Evolutionary conservation across 2,329 filamentous ascomycete species (phyloP), one percentile per base, ranked within the genome.

Genomic region (Sporothrix curviconia): DNA sequence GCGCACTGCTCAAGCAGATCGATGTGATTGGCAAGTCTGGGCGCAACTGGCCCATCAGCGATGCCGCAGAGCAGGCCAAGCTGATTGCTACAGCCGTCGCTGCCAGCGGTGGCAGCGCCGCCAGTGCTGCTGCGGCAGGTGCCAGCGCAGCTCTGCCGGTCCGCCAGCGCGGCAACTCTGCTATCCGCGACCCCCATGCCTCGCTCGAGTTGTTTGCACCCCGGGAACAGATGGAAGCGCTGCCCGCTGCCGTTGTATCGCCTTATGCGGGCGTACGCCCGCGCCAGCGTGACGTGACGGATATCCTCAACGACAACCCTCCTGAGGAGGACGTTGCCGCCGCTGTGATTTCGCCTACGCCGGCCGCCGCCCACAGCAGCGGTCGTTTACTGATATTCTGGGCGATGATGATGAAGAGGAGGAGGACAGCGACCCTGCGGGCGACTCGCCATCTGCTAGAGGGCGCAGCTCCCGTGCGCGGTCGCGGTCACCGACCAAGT

Each of bases 31-130:
- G 94, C 66, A 87, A 86, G 69, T 86, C 87, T 55, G 90, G 89
- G 57, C 89, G 87, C 70, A 95, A 94, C 74, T 99, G 94, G 94
- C 94, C 94, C 56, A 95, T 99, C 68, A 84, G 85, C 64, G 91
- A 96, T 69, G 88, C 86, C 68, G 83, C 83, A 66, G 91, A 96
- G 55, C 92, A 97, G 75, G 79, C 87, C 64, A 85, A 84, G 66
- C 76, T 96, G 66, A 89, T 96, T 66, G 77, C 81, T 62, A 78
- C 76, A 52, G 86, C 80, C 62, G 74, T 83, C 64, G 28, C 58
- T n/a, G 25, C 47, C 12, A 32, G 7, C 51, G 85, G 79, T 63
- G 74, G 83, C 65, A 80, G 81, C 65, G 71, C 74, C 39, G 70
- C 73, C n/a, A 60, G 36, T 7, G 61, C 60, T 9, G 56, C 62